phyloP scores from a whole-genome alignment of 768 basidiomycete species.

The Xerocomus spinulosus region DNA sequence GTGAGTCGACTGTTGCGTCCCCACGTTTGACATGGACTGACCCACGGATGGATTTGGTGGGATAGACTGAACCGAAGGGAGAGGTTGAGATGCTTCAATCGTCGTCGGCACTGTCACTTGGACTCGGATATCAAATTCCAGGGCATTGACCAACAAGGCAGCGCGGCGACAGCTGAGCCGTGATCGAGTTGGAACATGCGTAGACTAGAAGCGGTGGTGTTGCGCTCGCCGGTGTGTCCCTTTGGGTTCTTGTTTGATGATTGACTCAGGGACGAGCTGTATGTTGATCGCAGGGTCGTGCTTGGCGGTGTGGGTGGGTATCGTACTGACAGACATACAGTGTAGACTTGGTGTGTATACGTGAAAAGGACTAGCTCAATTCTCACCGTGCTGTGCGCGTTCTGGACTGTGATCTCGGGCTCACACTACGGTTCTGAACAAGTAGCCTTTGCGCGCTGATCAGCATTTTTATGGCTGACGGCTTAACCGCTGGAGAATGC shows the following conservation, averaged over 20 bases:
- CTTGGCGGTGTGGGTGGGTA: background rate
- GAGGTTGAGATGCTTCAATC: background rate
- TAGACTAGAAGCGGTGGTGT: background rate
- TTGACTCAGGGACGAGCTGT: background rate
- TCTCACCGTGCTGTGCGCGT: too few species aligned
- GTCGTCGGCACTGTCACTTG: background rate
- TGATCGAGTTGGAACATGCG: background rate
- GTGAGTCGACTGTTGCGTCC: background rate
- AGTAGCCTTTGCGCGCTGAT: background rate
- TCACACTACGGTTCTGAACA: too few species aligned
- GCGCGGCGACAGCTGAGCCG: background rate
- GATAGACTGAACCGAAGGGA: slow-evolving; percentile 12
- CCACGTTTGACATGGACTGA: background rate
- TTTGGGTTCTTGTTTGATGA: background rate
- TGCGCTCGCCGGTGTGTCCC: too few species aligned
- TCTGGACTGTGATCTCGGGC: too few species aligned
- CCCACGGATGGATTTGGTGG: background rate
- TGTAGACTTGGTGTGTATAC: too few species aligned
- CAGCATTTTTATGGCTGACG: too few species aligned
- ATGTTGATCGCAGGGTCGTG: background rate
- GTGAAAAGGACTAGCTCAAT: too few species aligned
- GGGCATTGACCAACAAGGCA: background rate
- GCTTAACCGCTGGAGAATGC: background rate
- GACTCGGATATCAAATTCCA: background rate
- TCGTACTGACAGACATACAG: background rate